These are phyloP conservation scores for Yamadazyma takamatsuzukensis DNA, from an alignment of 805 yeast genomes.

Conservation along the genomic window DNA sequence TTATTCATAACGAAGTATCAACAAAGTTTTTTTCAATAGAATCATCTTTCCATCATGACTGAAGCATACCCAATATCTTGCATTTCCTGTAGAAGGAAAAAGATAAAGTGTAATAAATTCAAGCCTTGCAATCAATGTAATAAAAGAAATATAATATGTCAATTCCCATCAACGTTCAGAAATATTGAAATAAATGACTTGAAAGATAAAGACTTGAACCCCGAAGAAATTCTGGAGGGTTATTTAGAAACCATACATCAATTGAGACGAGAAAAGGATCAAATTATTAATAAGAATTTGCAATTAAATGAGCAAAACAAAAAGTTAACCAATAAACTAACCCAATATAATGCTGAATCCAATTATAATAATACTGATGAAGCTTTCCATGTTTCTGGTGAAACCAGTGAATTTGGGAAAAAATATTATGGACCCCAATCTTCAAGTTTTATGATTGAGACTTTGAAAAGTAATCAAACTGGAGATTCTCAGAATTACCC, in stretches of 20 bases:
- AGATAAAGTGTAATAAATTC: constrained; percentile 31
- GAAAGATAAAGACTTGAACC: constrained; percentile 12
- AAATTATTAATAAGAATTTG: constrained; percentile 16
- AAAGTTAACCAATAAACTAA: constrained; percentile 7
- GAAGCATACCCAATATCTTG: constrained; percentile 33
- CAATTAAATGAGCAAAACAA: constrained; percentile 14
- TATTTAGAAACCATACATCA: constrained; percentile 8
- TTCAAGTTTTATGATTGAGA: constrained; percentile 44
- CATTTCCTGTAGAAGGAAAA: constrained; percentile 32
- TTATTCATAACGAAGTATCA: too few relatives aligned
- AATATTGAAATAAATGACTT: constrained; percentile 36
- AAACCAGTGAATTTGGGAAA: constrained; percentile 36
- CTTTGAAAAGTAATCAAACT: constrained; percentile 16
- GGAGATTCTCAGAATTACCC: constrained; percentile 5
- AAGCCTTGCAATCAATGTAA: constrained; percentile 42
- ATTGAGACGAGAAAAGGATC: constrained; percentile 18
- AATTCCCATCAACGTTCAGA: constrained; percentile 45
- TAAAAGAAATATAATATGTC: constrained; percentile 35
- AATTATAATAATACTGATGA: constrained; percentile 4
- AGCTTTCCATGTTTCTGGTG: constrained; percentile 24
- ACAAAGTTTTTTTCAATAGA: too few relatives aligned
- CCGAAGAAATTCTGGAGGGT: constrained; percentile 1
- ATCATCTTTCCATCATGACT: constrained; percentile 16
- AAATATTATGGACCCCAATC: constrained; percentile 52
- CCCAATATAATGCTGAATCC: constrained; percentile 6